A percentile compares a stretch with the other conserved stretches of the same genome.
Evolutionary conservation across 441 rosid genomes (phyloP).

Genomic region (Hura crepitans): DNA sequence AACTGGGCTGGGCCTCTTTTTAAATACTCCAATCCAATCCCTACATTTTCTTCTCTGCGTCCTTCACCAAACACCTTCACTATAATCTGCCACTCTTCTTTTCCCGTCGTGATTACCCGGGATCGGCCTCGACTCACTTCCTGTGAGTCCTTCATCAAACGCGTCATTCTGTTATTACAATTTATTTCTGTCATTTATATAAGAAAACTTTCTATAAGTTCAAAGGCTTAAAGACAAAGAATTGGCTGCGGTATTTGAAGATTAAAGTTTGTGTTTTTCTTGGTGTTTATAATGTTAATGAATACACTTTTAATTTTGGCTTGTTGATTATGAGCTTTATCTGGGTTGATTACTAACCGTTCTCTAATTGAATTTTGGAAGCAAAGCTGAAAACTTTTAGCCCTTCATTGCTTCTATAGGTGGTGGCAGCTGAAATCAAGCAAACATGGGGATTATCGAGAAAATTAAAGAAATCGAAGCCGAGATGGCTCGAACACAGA

Average conservation of each 20-base stretch:
- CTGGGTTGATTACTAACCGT: neutral
- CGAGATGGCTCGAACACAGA: constrained; percentile 99
- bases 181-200: too few relatives aligned
- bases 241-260: neutral
- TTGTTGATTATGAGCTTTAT: neutral
- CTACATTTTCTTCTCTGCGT: neutral
- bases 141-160: constrained; percentile 14
- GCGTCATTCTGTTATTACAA: neutral
- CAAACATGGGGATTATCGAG: constrained; percentile 89
- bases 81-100: neutral
- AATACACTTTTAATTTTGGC: neutral
- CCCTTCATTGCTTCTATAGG: neutral
- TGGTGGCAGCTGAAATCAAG: constrained; percentile 29
- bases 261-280: neutral
- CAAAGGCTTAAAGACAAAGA: neutral
- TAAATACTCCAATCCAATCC: too few relatives aligned
- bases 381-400: neutral
- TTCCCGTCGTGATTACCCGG: neutral
- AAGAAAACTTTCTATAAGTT: neutral
- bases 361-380: neutral
- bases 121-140: constrained; percentile 23
- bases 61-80: neutral
- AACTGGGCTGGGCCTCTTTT: too few relatives aligned
- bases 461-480: constrained; percentile 97
- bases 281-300: neutral